Evolutionary conservation across 257 asterid species (phyloP).

Genomic region (Solanum dulcamara): DNA sequence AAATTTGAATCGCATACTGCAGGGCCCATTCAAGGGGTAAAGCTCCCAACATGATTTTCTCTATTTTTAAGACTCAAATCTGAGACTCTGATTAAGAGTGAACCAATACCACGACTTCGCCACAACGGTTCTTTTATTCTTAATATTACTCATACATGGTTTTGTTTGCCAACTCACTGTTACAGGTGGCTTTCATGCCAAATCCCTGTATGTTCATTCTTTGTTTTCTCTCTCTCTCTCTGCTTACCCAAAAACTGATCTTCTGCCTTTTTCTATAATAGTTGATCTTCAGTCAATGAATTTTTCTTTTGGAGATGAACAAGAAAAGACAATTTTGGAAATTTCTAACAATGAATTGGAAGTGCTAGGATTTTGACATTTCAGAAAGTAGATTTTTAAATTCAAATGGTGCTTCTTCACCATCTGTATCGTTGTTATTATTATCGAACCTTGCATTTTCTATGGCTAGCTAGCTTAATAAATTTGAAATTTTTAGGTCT

Average conservation of each 20-base stretch:
- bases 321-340: no score
- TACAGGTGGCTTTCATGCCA: not conserved
- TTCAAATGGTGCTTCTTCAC: not conserved
- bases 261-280: not conserved
- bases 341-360: not conserved
- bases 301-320: not conserved
- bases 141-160: not conserved
- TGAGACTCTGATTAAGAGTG: no score
- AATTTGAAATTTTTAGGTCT: no score
- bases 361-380: not conserved
- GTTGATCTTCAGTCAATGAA: no score
- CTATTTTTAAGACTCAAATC: no score
- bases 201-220: not conserved
- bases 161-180: not conserved
- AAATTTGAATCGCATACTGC: no score
- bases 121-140: no score
- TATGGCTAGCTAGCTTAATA: not conserved
- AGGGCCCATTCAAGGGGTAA: no score
- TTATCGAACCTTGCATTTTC: not conserved
- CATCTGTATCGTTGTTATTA: not conserved
- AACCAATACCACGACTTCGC: no score
- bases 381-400: not conserved
- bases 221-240: not conserved
- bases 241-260: not conserved
- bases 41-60: no score